Base-by-base conservation (phyloP, 108 stramenopile species). In the Discostella stelligeroides region DNA sequence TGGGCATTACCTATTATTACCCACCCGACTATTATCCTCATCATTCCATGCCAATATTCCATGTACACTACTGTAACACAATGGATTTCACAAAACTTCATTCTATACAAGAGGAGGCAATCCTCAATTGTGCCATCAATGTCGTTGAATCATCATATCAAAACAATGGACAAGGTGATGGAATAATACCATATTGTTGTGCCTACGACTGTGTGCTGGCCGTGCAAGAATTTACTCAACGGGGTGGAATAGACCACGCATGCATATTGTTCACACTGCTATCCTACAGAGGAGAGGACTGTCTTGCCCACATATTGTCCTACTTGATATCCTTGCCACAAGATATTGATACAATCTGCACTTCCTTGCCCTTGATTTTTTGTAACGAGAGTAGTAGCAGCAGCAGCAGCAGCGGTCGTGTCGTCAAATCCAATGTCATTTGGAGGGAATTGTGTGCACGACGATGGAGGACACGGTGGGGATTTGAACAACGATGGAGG, bases 121-220 rank as follows among this genome's bases (percentile, higher is more conserved):
- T n/a, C n/a, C n/a, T n/a, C n/a, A n/a, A n/a, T n/a, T n/a, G n/a
- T n/a, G n/a, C n/a, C n/a, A n/a, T n/a, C n/a, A n/a, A n/a, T n/a
- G n/a, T n/a, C n/a, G n/a, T n/a, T n/a, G n/a, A n/a, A n/a, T n/a
- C n/a, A n/a, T n/a, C n/a, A n/a, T n/a, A n/a, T n/a, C n/a, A n/a
- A n/a, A n/a, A n/a, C n/a, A n/a, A n/a, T n/a, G n/a, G n/a, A n/a
- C n/a, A n/a, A n/a, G n/a, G n/a, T n/a, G n/a, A n/a, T n/a, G n/a
- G n/a, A n/a, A n/a, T n/a, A n/a, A n/a, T n/a, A n/a, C n/a, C n/a
- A n/a, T n/a, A n/a, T n/a, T n/a, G n/a, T n/a, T 80, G 40, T 38
- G 84, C 86, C 10, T 60, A 89, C 39, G 80, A 84, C 18, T 84
- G 85, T 49, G 48, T 92, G 1, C 79, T 88, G 57, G 88, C 86